phyloP scores from a whole-genome alignment of 2,329 filamentous ascomycete species.

The Cladosporium colombiae region DNA sequence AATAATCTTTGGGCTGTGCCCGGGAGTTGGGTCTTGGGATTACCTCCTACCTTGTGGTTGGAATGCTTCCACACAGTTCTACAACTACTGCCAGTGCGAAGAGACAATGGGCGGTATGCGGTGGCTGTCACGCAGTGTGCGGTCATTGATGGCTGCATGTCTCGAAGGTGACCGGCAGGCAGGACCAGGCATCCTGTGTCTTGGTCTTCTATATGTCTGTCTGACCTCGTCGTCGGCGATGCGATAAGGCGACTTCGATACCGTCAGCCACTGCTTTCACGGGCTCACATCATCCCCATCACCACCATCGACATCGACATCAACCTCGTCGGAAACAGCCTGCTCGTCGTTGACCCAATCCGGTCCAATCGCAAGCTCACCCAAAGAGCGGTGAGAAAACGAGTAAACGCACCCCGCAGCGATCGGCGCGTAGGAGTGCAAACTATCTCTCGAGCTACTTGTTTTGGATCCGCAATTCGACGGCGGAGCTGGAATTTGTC shows the following conservation, averaged over 20 bases:
- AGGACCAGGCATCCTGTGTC: constrained; percentile 8
- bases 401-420: constrained; percentile 18
- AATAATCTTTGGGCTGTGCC: not conserved
- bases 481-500: constrained; percentile 6
- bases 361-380: constrained; percentile 7
- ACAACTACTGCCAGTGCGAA: constrained; percentile 12
- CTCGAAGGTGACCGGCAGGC: constrained; percentile 13
- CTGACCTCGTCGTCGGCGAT: constrained; percentile 18
- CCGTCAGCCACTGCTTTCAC: not conserved
- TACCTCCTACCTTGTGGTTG: not conserved
- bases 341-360: not conserved
- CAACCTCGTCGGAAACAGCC: constrained; percentile 8
- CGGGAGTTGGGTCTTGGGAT: not conserved
- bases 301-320: not conserved
- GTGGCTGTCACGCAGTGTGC: constrained; percentile 13
- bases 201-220: constrained; percentile 15
- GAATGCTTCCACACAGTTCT: not conserved
- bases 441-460: constrained; percentile 7
- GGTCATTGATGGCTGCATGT: constrained; percentile 16
- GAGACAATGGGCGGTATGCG: constrained; percentile 17
- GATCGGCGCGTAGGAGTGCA: constrained; percentile 13
- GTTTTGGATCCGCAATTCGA: constrained; percentile 9
- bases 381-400: constrained; percentile 19
- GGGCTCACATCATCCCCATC: constrained; percentile 1
- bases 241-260: constrained; percentile 5